phyloP scores from a whole-genome alignment of 257 asterid genomes.

The Linaria vulgaris region DNA sequence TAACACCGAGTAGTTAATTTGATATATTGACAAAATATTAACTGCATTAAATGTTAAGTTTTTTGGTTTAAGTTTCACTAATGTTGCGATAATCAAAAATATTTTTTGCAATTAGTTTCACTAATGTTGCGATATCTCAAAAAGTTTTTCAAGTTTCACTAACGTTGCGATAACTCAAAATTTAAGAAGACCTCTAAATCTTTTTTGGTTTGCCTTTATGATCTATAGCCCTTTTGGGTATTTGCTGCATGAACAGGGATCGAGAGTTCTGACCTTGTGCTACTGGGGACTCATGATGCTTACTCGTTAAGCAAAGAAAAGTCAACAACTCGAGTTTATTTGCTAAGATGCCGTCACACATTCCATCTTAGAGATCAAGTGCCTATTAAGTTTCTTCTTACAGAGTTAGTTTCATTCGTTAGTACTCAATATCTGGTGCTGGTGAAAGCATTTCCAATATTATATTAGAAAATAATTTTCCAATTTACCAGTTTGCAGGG shows the following conservation, averaged over 20 bases:
- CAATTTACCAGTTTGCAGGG: slow-evolving; percentile 53
- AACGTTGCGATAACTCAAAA: neutral
- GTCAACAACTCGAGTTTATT: slow-evolving; percentile 55
- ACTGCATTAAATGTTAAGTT: no score
- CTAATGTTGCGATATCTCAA: no score
- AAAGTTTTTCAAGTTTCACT: no score
- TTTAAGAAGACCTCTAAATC: no score
- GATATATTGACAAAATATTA: no score
- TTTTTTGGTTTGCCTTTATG: no score
- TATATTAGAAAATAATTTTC: slow-evolving; percentile 10
- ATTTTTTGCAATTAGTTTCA: no score
- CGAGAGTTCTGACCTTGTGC: slow-evolving; percentile 41
- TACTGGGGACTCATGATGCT: slow-evolving; percentile 58
- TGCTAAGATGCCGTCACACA: slow-evolving; percentile 46
- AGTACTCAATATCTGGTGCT: neutral
- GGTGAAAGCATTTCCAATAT: neutral
- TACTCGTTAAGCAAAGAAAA: slow-evolving; percentile 58
- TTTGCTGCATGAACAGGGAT: slow-evolving; percentile 47
- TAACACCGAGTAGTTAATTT: no score
- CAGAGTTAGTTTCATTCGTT: slow-evolving; percentile 45
- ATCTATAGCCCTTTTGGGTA: no score
- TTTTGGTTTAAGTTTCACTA: neutral
- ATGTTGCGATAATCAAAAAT: no score
- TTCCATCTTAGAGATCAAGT: slow-evolving; percentile 24
- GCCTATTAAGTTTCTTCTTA: slow-evolving; percentile 46